These are phyloP conservation scores for Fusarium equiseti DNA, from an alignment of 2,329 filamentous ascomycete species.

Conservation along the genomic window DNA sequence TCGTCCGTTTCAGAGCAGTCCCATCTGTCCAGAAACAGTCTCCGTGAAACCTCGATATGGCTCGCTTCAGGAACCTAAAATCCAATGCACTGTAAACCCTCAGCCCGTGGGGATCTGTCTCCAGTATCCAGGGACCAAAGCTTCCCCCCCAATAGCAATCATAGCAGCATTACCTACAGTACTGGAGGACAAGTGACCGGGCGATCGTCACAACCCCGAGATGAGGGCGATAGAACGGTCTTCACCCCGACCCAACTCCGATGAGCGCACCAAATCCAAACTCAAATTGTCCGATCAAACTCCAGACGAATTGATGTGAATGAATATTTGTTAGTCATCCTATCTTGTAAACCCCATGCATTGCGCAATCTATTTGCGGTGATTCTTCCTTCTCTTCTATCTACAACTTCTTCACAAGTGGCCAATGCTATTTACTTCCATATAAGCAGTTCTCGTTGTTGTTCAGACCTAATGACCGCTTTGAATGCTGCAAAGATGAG, in stretches of 20 bases:
- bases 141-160: slow-evolving; percentile 2
- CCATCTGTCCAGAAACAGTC: neutral
- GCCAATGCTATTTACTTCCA: neutral
- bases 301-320: slow-evolving; percentile 23
- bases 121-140: slow-evolving; percentile 29
- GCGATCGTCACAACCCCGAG: slow-evolving; percentile 31
- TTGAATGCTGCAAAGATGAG: slow-evolving; percentile 11
- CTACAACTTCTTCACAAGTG: neutral
- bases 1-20: slow-evolving; percentile 14
- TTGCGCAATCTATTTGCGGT: neutral
- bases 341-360: slow-evolving; percentile 22
- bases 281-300: slow-evolving; percentile 27
- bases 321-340: slow-evolving; percentile 30
- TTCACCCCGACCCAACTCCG: slow-evolving; percentile 37
- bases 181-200: slow-evolving; percentile 15
- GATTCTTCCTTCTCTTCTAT: neutral
- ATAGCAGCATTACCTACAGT: neutral
- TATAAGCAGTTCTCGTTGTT: neutral
- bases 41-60: slow-evolving; percentile 5
- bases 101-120: slow-evolving; percentile 21
- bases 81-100: neutral
- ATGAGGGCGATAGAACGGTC: slow-evolving; percentile 13
- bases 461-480: neutral
- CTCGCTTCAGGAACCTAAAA: slow-evolving; percentile 24
- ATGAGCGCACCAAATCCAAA: slow-evolving; percentile 24